phyloP scores from a whole-genome alignment of 73 alveolate genomes.

The Uronychia setigera region DNA sequence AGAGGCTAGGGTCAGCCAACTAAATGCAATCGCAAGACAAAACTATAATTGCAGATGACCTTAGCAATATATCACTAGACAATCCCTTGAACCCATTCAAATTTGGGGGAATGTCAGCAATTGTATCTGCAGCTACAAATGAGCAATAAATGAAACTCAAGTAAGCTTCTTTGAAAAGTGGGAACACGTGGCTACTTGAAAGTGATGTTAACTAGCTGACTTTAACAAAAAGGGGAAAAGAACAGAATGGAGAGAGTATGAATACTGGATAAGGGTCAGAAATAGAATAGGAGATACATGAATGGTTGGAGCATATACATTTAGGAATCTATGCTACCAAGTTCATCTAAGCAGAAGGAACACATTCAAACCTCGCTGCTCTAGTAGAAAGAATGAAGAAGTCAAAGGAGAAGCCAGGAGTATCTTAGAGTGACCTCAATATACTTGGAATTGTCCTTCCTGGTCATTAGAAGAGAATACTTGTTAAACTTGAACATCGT shows the following conservation, averaged over 20 bases:
- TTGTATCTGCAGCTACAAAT: background rate
- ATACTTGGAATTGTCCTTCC: background rate
- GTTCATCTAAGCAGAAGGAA: background rate
- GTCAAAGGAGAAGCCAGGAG: background rate
- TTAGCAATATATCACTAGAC: background rate
- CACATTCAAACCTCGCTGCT: too few relatives aligned
- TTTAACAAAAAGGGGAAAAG: too few relatives aligned
- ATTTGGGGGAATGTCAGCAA: background rate
- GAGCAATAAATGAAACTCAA: background rate
- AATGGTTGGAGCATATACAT: background rate
- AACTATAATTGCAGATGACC: background rate
- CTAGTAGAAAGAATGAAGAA: background rate
- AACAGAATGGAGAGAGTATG: background rate
- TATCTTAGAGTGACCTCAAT: background rate
- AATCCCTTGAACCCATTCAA: background rate
- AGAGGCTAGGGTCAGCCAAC: background rate
- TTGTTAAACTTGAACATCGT: background rate
- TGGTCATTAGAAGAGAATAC: background rate
- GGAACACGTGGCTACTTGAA: background rate
- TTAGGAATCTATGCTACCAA: background rate
- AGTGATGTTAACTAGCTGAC: too few relatives aligned
- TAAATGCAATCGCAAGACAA: background rate
- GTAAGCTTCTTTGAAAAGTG: background rate
- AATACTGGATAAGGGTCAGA: background rate
- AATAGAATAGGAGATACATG: background rate